These are phyloP conservation scores for Schwanniomyces sp. DNA, from an alignment of 805 yeast species.

Conservation along the genomic window DNA sequence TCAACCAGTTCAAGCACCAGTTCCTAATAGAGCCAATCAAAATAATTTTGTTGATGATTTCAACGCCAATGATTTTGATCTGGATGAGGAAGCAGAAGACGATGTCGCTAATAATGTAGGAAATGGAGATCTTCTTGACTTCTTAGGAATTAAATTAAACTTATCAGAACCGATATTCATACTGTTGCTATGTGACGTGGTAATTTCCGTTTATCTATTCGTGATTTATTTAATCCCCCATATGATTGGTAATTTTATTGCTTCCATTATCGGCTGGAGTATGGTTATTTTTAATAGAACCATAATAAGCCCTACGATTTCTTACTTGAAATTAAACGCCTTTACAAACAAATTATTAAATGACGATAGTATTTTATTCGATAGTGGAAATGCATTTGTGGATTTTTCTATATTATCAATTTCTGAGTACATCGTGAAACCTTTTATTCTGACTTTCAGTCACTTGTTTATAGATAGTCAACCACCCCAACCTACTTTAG, in stretches of 20 bases:
- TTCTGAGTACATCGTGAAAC: slow-evolving; percentile 15
- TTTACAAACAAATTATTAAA: neutral
- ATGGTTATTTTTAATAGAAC: slow-evolving; percentile 1
- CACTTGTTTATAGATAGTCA: slow-evolving; percentile 17
- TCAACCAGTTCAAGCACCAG: neutral
- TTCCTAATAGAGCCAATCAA: neutral
- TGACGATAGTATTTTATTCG: neutral
- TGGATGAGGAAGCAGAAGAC: slow-evolving; percentile 4
- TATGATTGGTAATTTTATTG: slow-evolving; percentile 35
- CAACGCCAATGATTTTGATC: neutral
- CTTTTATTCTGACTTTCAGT: slow-evolving; percentile 12
- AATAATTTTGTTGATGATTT: neutral
- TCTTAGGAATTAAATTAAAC: slow-evolving; percentile 35
- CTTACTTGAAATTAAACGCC: neutral
- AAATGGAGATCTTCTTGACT: slow-evolving; percentile 29
- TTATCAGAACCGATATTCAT: slow-evolving; percentile 35
- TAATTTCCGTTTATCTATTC: slow-evolving; percentile 37
- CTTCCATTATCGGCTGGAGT: slow-evolving; percentile 12
- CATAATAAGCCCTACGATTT: neutral
- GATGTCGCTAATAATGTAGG: slow-evolving; percentile 14
- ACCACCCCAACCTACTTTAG: slow-evolving; percentile 26
- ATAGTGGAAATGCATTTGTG: slow-evolving; percentile 11
- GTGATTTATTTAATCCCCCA: slow-evolving; percentile 50
- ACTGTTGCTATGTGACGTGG: slow-evolving; percentile 28
- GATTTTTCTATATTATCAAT: slow-evolving; percentile 11